Evolutionary conservation across 768 basidiomycete genomes (phyloP).

Genomic region (Phaeolepiota aurea): DNA sequence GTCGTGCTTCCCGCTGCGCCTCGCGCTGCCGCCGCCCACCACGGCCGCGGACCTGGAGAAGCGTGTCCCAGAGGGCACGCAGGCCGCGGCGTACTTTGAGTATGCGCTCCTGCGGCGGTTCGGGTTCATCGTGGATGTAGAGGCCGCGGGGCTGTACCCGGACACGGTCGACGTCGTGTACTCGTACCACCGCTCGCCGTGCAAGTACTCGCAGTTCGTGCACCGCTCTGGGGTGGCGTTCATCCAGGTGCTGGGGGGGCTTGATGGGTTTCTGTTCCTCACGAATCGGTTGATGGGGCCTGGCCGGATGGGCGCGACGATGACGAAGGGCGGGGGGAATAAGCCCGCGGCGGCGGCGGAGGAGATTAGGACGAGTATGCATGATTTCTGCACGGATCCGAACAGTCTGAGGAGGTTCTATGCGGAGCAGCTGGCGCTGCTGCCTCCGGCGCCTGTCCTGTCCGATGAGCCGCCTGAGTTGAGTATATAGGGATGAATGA

Average conservation of each 20-base stretch:
- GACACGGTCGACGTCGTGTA: slow-evolving; percentile 80
- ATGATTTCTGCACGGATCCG: slow-evolving; percentile 58
- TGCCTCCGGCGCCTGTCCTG: slow-evolving; percentile 28
- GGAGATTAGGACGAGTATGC: slow-evolving; percentile 49
- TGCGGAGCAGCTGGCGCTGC: slow-evolving; percentile 52
- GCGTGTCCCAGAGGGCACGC: slow-evolving; percentile 59
- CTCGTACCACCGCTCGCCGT: slow-evolving; percentile 76
- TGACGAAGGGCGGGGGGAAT: slow-evolving; percentile 43
- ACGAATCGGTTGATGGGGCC: slow-evolving; percentile 81
- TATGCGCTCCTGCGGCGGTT: slow-evolving; percentile 69
- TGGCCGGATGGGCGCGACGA: slow-evolving; percentile 48
- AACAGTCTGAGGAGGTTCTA: slow-evolving; percentile 56
- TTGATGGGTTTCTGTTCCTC: slow-evolving; percentile 78
- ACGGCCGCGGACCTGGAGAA: slow-evolving; percentile 53
- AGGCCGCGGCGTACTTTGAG: slow-evolving; percentile 75
- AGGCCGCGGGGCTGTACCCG: slow-evolving; percentile 70
- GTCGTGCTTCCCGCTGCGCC: slow-evolving; percentile 75
- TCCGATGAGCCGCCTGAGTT: slow-evolving; percentile 52
- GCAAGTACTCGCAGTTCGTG: slow-evolving; percentile 84
- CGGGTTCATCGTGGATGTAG: slow-evolving; percentile 79
- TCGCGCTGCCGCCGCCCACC: slow-evolving; percentile 69
- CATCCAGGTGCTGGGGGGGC: slow-evolving; percentile 76
- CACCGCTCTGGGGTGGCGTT: slow-evolving; percentile 88
- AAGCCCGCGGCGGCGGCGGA: slow-evolving; percentile 53
- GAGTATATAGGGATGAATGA: slow-evolving; percentile 20